These are phyloP conservation scores for Spathaspora gorwiae DNA, from an alignment of 805 yeast species.

Conservation along the genomic window DNA sequence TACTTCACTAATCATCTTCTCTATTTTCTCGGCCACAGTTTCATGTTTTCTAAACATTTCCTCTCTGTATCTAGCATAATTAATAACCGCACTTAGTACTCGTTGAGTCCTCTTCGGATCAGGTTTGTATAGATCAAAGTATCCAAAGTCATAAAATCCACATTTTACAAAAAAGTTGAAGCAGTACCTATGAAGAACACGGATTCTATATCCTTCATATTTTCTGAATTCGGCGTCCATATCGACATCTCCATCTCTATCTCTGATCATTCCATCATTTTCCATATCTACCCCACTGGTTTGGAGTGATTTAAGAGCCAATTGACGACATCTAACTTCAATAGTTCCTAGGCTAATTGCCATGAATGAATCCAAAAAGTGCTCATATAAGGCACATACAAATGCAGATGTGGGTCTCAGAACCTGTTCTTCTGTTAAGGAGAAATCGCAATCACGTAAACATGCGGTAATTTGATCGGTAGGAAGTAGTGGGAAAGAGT, in stretches of 20 bases:
- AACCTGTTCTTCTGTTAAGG: conserved; percentile 56
- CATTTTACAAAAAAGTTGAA: conserved; percentile 62
- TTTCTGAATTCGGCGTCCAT: conserved; percentile 23
- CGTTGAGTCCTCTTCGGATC: conserved; percentile 63
- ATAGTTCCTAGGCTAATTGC: conserved; percentile 39
- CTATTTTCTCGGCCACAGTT: conserved; percentile 41
- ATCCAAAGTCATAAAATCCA: conserved; percentile 73
- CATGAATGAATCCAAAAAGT: conserved; percentile 56
- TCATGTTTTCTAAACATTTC: conserved; percentile 70
- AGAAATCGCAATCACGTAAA: conserved; percentile 57
- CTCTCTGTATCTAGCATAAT: conserved; percentile 80
- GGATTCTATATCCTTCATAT: conserved; percentile 21
- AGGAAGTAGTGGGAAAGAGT: conserved; percentile 61
- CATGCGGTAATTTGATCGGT: conserved; percentile 54
- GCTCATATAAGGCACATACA: conserved; percentile 52
- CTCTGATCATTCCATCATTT: conserved; percentile 5
- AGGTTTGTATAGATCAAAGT: conserved; percentile 73
- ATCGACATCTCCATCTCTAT: conserved; percentile 23
- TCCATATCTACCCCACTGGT: conserved; percentile 5
- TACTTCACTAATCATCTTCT: conserved; percentile 23
- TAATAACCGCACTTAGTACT: conserved; percentile 75
- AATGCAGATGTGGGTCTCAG: conserved; percentile 54
- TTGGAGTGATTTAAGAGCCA: background rate
- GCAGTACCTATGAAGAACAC: conserved; percentile 55
- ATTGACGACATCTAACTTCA: conserved; percentile 8